Evolutionary conservation across 805 yeast species (phyloP), one percentile per base, ranked within the genome.

Genomic region (Pichia eremophila): DNA sequence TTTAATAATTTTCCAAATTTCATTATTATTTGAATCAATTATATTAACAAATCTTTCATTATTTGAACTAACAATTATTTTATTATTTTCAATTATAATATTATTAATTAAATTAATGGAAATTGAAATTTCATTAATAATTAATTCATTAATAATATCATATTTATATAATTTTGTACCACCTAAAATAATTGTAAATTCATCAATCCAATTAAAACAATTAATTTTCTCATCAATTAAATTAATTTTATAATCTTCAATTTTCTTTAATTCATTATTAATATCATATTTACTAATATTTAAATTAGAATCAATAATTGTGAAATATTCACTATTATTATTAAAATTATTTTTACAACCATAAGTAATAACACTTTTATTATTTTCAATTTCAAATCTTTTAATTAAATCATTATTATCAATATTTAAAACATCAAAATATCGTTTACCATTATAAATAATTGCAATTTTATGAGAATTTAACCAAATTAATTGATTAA

Each of bases 31-130:
- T 2, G 79, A 47, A 11, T 83, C 74, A 59, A 83, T 81, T 36
- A 85, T 68, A 61, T 87, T 87, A 54, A 89, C 73, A 62, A 86
- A 88, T 55, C 97, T 75, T 63, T 90, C 98, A 51, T 81, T 82
- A 35, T 70, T 69, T 2, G 96, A 95, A 34, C 36, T 34, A 14
- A 34, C 36, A 15, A 34, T 15, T 10, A 34, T 34, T 15, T 15
- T 34, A 12, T 34, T 14, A 34, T 34, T 14, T 8, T 15, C 17
- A 34, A 34, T 15, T 10, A 34, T 14, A 14, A 34, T 34, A 12
- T 12, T 14, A 15, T 34, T 34, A 15, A 34, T 34, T 15, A 34
- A 34, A 34, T 34, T 12, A 10, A 34, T 15, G 2, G 36, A 34
- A 34, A 34, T 34, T 12, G 36, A 34, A 34, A 34, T 34, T 15